Base-by-base conservation (phyloP, 306 rosid genomes). In the Myrica gale region DNA sequence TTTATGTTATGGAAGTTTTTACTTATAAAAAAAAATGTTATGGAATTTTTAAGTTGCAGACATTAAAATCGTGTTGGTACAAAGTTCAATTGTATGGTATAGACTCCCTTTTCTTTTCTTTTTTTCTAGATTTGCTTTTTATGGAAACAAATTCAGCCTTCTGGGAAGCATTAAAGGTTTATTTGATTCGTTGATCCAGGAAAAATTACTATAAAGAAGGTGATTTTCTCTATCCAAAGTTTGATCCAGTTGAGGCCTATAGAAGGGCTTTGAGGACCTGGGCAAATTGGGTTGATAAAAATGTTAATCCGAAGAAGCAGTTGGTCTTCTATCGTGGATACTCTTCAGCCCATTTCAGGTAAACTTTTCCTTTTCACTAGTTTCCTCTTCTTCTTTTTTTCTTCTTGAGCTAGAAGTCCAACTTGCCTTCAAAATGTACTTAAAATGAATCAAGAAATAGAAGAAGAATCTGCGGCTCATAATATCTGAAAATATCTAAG, bases 271-370 rank as follows among this genome's bases (percentile, higher is more conserved):
- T 96, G 74, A 83, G 76, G 88, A 92, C 99, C 17, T 96, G 99
- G 98, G 93, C 82, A 69, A 88, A 82, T 20, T 96, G 97, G 99
- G 82, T 96, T 19, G 97, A 92, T 57, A 21, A 52, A 43, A 90
- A 92, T 72, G 85, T 92, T 79, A 82, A 90, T 78, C 97, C 97
- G 42, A 65, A 57, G 74, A 89, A 86, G 72, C 93, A 92, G 84
- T 73, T 84, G 70, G 91, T 96, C 65, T 87, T 92, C 85, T 92
- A 96, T 74, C 95, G 99, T 11, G 99, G 99, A 57, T 96, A 96
- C 84, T 96, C 98, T 50, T 77, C 93, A 61, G 90, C 98, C 44
- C 99, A 96, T 90, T 96, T 96, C 88, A 87, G 98, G 98, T 95
- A 81, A 15, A 42, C 81, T 46, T 53, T 50, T 56, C 26, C 47